phyloP scores from a whole-genome alignment of 1,139 yeast genomes.

The Schwanniomyces etchellsii region DNA sequence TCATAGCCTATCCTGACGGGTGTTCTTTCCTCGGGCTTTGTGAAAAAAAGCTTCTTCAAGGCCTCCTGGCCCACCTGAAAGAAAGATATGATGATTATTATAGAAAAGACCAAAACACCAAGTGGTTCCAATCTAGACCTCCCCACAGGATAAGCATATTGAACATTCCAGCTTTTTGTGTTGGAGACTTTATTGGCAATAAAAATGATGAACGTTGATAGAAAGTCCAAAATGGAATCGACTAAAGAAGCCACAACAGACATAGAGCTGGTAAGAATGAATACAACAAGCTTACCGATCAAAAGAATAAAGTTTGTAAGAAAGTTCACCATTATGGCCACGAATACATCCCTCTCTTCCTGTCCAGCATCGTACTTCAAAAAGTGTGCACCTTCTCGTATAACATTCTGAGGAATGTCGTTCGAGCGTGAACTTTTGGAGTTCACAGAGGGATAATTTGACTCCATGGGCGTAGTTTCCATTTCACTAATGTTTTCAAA shows the following conservation, averaged over 20 bases:
- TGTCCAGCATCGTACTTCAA: conserved; percentile 45
- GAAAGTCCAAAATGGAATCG: conserved; percentile 68
- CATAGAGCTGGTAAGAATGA: conserved; percentile 59
- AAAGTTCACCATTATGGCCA: conserved; percentile 65
- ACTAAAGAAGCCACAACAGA: conserved; percentile 75
- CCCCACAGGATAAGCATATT: conserved; percentile 59
- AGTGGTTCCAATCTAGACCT: conserved; percentile 70
- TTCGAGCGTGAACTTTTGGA: conserved; percentile 20
- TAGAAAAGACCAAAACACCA: conserved; percentile 70
- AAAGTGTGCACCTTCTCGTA: conserved; percentile 47
- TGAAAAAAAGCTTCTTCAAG: conserved; percentile 26
- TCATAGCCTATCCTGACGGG: conserved; percentile 47
- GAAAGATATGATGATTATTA: conserved; percentile 66
- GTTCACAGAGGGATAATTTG: background rate
- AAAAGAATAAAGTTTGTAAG: conserved; percentile 54
- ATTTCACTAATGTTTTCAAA: conserved; percentile 8
- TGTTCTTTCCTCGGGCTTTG: conserved; percentile 22
- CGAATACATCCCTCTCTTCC: conserved; percentile 38
- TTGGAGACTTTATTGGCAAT: conserved; percentile 55
- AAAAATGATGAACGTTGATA: conserved; percentile 70
- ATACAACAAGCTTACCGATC: conserved; percentile 58
- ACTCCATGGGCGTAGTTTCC: background rate
- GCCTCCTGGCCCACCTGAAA: conserved; percentile 71
- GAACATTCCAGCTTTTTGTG: conserved; percentile 46
- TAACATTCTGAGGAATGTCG: conserved; percentile 58